Evolutionary conservation across 345 rosid species (phyloP).

Genomic region (Nasturtium officinale): DNA sequence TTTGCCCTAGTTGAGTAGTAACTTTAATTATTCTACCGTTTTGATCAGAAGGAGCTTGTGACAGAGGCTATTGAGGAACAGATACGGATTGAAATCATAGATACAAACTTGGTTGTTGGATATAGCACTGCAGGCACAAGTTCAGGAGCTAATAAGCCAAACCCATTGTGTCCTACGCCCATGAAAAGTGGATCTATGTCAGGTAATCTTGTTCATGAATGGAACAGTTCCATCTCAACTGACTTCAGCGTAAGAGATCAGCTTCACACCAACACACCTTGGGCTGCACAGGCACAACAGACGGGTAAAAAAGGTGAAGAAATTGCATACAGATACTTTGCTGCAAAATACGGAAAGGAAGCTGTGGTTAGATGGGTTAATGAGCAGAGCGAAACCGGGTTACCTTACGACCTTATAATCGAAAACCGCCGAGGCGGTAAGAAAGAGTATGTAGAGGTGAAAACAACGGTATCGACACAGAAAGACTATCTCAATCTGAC

Average conservation of each 20-base stretch:
- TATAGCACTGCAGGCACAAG: slow-evolving; percentile 25
- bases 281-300: slow-evolving; percentile 51
- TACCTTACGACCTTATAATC: slow-evolving; percentile 75
- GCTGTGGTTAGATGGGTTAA: slow-evolving; percentile 78
- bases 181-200: slow-evolving; percentile 26
- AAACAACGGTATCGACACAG: slow-evolving; percentile 63
- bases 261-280: slow-evolving; percentile 48
- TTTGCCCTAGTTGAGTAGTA: neutral
- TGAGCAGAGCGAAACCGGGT: slow-evolving; percentile 66
- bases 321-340: slow-evolving; percentile 63
- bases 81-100: slow-evolving; percentile 35
- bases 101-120: slow-evolving; percentile 47
- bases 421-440: slow-evolving; percentile 38
- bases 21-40: neutral
- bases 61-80: slow-evolving; percentile 29
- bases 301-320: slow-evolving; percentile 79
- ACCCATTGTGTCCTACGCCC: slow-evolving; percentile 7
- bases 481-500: slow-evolving; percentile 84
- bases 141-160: slow-evolving; percentile 12
- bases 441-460: slow-evolving; percentile 75
- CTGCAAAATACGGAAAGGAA: slow-evolving; percentile 39
- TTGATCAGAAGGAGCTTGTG: slow-evolving; percentile 25
- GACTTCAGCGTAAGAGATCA: slow-evolving; percentile 53
- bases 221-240: slow-evolving; percentile 31
- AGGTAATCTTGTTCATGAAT: slow-evolving; percentile 35